Evolutionary conservation across 2,329 filamentous ascomycete genomes (phyloP), one percentile per base, ranked within the genome.

Genomic region (Sphaceloma murrayae): DNA sequence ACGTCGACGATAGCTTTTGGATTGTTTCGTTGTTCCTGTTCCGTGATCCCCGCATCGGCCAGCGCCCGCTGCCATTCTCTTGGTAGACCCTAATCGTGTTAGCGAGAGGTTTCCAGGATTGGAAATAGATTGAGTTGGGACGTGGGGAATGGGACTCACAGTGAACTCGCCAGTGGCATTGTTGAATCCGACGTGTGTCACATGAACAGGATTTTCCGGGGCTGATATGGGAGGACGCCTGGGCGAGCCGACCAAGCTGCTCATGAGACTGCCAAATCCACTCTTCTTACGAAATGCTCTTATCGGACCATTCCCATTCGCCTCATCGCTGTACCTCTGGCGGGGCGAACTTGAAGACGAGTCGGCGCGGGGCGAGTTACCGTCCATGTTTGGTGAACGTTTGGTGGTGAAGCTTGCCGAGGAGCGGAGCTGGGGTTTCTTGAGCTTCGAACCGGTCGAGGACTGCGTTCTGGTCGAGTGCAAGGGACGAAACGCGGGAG

Each of bases 61-160:
- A 98, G 78, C 60, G 95, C 77, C 49, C 86, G 82, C 67, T 96
- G 89, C 91, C 91, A 98, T 74, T 96, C 91, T 64, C 91, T 93
- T 13, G 91, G 91, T 19, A 98, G 74, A 51, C 91, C 91, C 87
- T 91, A 55, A 9, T 32, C 18, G 45, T 16, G 51, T 62, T 51
- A 58, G 58, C 30, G 6, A 19, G 24, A 11, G 13, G n/a, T 5
- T 18, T 16, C 24, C 11, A 13, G 16, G 3, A 34, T 34, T 16
- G n/a, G n/a, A n/a, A n/a, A n/a, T n/a, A n/a, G n/a, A n/a, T n/a
- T n/a, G n/a, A 13, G 4, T 17, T 34, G 19, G 7, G 5, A 19
- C 10, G 17, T 8, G 2, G 22, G 52, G 49, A 46, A 54, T 36
- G 33, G 13, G 43, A 75, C 80, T 59, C 72, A 94, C 87, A 47